Evolutionary conservation across 768 basidiomycete species (phyloP).

Genomic region (Russula virescens): DNA sequence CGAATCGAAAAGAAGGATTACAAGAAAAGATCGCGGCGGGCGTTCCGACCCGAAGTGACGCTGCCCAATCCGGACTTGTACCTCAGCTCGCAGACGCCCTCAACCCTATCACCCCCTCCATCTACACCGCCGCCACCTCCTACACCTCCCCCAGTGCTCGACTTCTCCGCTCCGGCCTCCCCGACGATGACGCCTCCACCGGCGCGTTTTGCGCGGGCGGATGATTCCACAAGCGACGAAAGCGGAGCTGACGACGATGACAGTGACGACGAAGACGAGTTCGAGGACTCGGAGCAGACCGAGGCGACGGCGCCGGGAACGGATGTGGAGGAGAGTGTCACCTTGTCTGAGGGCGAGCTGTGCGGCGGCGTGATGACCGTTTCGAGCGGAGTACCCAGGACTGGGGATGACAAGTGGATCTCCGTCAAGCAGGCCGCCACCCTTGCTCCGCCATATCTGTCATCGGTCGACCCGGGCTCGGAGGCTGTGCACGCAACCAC

Average conservation of each 20-base stretch:
- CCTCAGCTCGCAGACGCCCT: conserved; percentile 8
- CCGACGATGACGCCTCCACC: conserved; percentile 4
- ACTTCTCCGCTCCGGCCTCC: conserved; percentile 12
- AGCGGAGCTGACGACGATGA: conserved; percentile 29
- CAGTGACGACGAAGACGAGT: conserved; percentile 45
- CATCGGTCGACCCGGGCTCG: too few relatives aligned
- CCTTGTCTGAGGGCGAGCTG: conserved; percentile 56
- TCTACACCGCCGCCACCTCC: background rate
- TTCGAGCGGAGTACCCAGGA: conserved; percentile 24
- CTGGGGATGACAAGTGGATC: conserved; percentile 68
- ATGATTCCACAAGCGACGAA: conserved; percentile 28
- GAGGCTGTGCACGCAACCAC: background rate
- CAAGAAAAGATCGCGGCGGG: conserved; percentile 16
- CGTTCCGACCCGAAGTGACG: conserved; percentile 8
- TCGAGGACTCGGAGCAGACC: conserved; percentile 45
- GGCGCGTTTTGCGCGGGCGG: conserved; percentile 1
- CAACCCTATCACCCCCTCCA: background rate
- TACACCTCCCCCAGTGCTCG: conserved; percentile 7
- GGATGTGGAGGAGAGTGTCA: conserved; percentile 70
- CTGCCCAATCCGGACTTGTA: conserved; percentile 6
- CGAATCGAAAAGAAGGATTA: conserved; percentile 27
- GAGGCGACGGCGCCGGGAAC: conserved; percentile 55
- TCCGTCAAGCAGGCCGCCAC: conserved; percentile 50
- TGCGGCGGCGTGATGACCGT: conserved; percentile 26
- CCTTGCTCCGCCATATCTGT: background rate